phyloP scores from a whole-genome alignment of 1,139 yeast genomes.

The Yamadazyma taylorii region DNA sequence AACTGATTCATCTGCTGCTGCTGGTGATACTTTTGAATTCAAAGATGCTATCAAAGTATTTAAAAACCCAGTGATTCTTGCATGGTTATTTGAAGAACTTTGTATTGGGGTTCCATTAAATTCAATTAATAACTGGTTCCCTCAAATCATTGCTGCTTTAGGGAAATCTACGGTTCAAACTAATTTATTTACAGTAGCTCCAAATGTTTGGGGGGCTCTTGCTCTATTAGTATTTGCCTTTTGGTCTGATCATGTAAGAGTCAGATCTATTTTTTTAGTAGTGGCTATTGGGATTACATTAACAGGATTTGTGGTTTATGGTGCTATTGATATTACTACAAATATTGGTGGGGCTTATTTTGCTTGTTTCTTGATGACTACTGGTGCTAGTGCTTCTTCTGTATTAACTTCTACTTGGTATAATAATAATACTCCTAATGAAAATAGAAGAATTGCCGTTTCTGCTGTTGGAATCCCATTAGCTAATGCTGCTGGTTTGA shows the following conservation, averaged over 20 bases:
- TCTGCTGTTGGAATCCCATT: constrained; percentile 32
- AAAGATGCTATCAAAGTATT: constrained; percentile 29
- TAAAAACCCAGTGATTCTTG: constrained; percentile 26
- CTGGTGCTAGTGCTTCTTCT: constrained; percentile 33
- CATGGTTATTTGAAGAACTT: constrained; percentile 39
- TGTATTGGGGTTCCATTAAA: constrained; percentile 50
- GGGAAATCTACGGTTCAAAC: constrained; percentile 31
- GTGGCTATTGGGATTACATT: constrained; percentile 37
- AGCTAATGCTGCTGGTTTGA: constrained; percentile 35
- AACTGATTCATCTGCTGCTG: constrained; percentile 28
- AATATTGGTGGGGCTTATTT: constrained; percentile 43
- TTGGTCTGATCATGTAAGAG: constrained; percentile 23
- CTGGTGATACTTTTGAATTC: constrained; percentile 21
- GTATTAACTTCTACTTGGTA: constrained; percentile 53
- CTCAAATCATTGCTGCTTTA: constrained; percentile 28
- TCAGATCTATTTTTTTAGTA: constrained; percentile 37
- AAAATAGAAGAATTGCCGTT: constrained; percentile 31
- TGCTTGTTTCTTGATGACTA: constrained; percentile 35
- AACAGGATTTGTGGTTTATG: constrained; percentile 46
- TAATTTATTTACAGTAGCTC: constrained; percentile 31
- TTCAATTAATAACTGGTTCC: constrained; percentile 51
- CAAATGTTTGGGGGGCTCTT: constrained; percentile 32
- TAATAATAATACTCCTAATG: constrained; percentile 50
- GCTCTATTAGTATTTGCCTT: constrained; percentile 24
- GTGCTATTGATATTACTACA: constrained; percentile 38